Evolutionary conservation across 164 flowering plant species (phyloP).

Genomic region (Taxillus chinensis): DNA sequence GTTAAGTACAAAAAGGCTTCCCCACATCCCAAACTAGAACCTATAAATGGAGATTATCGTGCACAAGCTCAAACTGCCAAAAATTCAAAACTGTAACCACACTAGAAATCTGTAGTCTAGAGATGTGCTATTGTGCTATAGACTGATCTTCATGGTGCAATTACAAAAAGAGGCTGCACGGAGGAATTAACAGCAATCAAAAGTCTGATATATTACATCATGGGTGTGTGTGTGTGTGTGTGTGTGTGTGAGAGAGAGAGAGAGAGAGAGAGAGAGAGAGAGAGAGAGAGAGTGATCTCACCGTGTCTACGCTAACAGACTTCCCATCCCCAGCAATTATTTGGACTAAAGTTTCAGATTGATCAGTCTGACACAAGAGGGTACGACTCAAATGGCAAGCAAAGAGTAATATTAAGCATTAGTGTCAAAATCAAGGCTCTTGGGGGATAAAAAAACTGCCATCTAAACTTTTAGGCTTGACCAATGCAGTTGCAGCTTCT

Average conservation of each 20-base stretch:
- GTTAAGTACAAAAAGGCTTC: no score
- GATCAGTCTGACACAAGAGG: constrained; percentile 32
- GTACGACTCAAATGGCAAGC: not conserved
- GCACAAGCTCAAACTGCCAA: no score
- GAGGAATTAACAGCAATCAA: not conserved
- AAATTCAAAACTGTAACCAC: no score
- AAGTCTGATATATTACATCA: not conserved
- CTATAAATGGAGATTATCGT: no score
- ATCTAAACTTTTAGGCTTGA: no score
- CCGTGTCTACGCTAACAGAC: constrained; percentile 50
- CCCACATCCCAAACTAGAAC: no score
- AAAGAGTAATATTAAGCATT: not conserved
- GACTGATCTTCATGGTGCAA: constrained; percentile 20
- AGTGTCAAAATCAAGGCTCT: no score
- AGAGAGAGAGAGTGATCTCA: constrained; percentile 14
- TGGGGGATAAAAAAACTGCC: no score
- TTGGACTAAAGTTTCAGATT: constrained; percentile 44
- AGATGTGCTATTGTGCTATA: no score
- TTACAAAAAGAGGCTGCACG: constrained; percentile 37
- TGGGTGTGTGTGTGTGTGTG: not conserved
- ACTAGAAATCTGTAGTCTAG: no score
- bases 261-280: not conserved
- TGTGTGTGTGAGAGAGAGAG: no score
- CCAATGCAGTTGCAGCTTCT: no score
- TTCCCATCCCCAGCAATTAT: constrained; percentile 45